Evolutionary conservation across 2,329 filamentous ascomycete genomes (phyloP).

Genomic region (Pseudopithomyces maydicus): DNA sequence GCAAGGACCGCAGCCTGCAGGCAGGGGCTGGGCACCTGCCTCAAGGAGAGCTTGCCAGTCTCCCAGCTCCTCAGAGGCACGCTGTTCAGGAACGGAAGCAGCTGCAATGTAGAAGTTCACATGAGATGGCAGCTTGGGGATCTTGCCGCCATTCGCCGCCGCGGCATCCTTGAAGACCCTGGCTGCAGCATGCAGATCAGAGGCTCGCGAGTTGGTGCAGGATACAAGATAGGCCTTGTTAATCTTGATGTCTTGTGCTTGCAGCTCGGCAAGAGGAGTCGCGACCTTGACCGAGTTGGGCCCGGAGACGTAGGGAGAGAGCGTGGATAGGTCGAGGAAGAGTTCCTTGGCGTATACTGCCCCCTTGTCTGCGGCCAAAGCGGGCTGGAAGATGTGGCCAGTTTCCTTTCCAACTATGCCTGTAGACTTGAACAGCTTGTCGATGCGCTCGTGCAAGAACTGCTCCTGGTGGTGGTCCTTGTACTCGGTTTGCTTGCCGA

Average conservation of each 20-base stretch:
- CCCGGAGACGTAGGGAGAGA: conserved; percentile 83
- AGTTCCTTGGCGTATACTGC: conserved; percentile 84
- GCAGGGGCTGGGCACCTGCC: conserved; percentile 75
- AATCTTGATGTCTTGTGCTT: conserved; percentile 73
- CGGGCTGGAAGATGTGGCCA: conserved; percentile 56
- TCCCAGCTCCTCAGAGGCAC: conserved; percentile 75
- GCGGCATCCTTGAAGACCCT: conserved; percentile 83
- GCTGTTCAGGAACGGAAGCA: conserved; percentile 78
- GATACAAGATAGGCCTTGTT: conserved; percentile 87
- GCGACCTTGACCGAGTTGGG: conserved; percentile 91
- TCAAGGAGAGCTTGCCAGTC: conserved; percentile 85
- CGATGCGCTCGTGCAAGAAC: conserved; percentile 74
- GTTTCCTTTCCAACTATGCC: conserved; percentile 42
- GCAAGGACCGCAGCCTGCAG: conserved; percentile 79
- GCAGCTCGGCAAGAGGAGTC: conserved; percentile 76
- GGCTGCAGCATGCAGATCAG: conserved; percentile 81
- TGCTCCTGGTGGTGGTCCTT: conserved; percentile 58
- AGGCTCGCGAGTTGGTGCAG: conserved; percentile 85
- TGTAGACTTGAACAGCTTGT: conserved; percentile 65
- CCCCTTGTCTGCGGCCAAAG: conserved; percentile 71
- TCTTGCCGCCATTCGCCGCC: conserved; percentile 60
- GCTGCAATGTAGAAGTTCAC: conserved; percentile 91
- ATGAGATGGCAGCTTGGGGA: conserved; percentile 72
- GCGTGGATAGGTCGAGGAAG: conserved; percentile 79
- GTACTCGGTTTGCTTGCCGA: conserved; percentile 48